These are phyloP conservation scores for Mucor circinelloides DNA, from an alignment of 371 early-diverging fungal genomes.

Conservation along the genomic window DNA sequence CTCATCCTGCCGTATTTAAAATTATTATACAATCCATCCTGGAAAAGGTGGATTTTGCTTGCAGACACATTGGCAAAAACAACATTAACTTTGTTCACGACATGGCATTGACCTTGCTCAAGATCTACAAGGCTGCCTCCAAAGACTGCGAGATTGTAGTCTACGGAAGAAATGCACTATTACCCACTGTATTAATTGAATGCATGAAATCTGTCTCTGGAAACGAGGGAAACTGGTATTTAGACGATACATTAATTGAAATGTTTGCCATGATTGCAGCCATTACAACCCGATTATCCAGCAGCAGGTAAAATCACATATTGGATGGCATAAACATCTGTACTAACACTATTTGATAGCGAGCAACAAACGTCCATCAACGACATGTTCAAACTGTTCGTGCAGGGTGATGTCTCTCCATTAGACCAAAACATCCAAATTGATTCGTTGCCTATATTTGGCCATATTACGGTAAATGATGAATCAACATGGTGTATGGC, in stretches of 20 bases:
- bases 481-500: neutral
- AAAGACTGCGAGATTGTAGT: constrained; percentile 18
- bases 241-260: constrained; percentile 19
- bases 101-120: constrained; percentile 15
- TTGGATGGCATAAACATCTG: too few relatives aligned
- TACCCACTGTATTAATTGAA: constrained; percentile 21
- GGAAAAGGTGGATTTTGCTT: constrained; percentile 21
- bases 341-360: neutral
- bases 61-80: constrained; percentile 5
- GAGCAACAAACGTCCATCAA: constrained; percentile 16
- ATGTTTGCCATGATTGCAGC: constrained; percentile 21
- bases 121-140: constrained; percentile 14
- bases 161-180: constrained; percentile 15
- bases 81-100: constrained; percentile 20
- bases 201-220: constrained; percentile 1
- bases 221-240: constrained; percentile 12
- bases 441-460: neutral
- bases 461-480: neutral
- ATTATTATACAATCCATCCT: constrained; percentile 14
- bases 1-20: constrained; percentile 18
- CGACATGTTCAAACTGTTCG: constrained; percentile 10
- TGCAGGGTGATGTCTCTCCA: constrained; percentile 10
- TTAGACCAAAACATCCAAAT: neutral
- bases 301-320: constrained; percentile 11
- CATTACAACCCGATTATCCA: constrained; percentile 20